Evolutionary conservation across 441 rosid species (phyloP).

Genomic region (Pelargonium australe): DNA sequence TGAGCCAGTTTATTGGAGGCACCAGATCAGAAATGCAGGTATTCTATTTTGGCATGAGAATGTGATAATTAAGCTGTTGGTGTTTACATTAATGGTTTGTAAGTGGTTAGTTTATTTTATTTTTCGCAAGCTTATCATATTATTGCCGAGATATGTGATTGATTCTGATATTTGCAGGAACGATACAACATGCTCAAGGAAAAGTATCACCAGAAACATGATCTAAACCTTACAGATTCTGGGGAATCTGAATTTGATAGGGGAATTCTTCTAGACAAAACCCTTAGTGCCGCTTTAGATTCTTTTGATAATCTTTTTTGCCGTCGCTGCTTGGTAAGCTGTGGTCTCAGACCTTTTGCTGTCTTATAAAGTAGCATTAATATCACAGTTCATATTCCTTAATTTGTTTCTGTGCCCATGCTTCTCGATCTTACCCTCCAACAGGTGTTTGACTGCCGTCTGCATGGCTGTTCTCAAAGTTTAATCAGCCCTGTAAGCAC

Average conservation of each 20-base stretch:
- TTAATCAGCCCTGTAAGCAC: constrained; percentile 55
- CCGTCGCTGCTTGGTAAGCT: constrained; percentile 81
- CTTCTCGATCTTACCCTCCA: constrained; percentile 23
- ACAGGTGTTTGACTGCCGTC: constrained; percentile 76
- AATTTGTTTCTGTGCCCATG: constrained; percentile 19
- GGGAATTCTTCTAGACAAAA: constrained; percentile 49
- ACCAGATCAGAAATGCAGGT: constrained; percentile 53
- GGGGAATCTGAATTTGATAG: constrained; percentile 32
- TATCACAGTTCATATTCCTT: constrained; percentile 11
- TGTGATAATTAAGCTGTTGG: constrained; percentile 2
- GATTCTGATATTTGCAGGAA: constrained; percentile 46
- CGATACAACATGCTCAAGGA: constrained; percentile 50
- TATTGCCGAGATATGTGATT: constrained; percentile 13
- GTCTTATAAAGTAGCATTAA: constrained; percentile 12
- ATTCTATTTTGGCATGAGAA: constrained; percentile 12
- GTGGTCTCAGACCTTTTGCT: constrained; percentile 18
- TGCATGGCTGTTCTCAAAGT: constrained; percentile 75
- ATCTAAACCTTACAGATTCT: constrained; percentile 30
- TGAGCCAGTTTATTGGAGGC: constrained; percentile 54
- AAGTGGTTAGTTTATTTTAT: constrained; percentile 4
- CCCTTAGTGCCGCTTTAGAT: constrained; percentile 55
- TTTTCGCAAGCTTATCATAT: constrained; percentile 17
- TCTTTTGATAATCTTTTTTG: constrained; percentile 68
- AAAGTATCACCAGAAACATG: constrained; percentile 29
- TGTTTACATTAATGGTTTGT: constrained; percentile 17